Evolutionary conservation across 2,329 filamentous ascomycete genomes (phyloP).

Genomic region (Trichophyton schoenleinii): DNA sequence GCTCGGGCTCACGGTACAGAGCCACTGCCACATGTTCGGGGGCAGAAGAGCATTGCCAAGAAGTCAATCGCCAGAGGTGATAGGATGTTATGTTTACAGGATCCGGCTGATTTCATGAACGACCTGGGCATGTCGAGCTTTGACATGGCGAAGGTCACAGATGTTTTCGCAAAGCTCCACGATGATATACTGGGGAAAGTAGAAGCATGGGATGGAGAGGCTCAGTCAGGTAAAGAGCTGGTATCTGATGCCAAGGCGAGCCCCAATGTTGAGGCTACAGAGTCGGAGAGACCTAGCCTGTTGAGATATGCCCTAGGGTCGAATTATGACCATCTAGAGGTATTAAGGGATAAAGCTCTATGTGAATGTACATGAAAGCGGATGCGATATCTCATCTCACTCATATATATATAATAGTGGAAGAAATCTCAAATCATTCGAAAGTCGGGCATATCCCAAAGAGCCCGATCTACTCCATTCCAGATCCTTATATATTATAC

Average conservation of each 20-base stretch:
- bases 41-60: constrained; percentile 29
- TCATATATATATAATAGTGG: not conserved
- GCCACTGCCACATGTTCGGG: constrained; percentile 16
- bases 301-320: constrained; percentile 11
- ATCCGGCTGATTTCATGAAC: constrained; percentile 46
- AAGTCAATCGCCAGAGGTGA: constrained; percentile 22
- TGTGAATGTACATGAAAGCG: not conserved
- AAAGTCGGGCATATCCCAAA: not conserved
- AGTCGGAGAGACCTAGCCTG: not conserved
- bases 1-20: not conserved
- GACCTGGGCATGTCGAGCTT: constrained; percentile 42
- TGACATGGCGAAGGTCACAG: constrained; percentile 39
- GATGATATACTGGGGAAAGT: constrained; percentile 17
- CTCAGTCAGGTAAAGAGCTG: not conserved
- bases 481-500: not conserved
- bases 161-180: constrained; percentile 27
- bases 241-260: not conserved
- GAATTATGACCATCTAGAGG: constrained; percentile 13
- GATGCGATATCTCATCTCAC: not conserved
- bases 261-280: not conserved
- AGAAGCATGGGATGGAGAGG: constrained; percentile 15
- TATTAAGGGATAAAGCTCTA: constrained; percentile 12
- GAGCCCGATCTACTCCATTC: not conserved
- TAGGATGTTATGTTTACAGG: constrained; percentile 43
- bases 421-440: too few relatives aligned